phyloP scores from a whole-genome alignment of 768 basidiomycete species.

The Antrodiella citrinella region DNA sequence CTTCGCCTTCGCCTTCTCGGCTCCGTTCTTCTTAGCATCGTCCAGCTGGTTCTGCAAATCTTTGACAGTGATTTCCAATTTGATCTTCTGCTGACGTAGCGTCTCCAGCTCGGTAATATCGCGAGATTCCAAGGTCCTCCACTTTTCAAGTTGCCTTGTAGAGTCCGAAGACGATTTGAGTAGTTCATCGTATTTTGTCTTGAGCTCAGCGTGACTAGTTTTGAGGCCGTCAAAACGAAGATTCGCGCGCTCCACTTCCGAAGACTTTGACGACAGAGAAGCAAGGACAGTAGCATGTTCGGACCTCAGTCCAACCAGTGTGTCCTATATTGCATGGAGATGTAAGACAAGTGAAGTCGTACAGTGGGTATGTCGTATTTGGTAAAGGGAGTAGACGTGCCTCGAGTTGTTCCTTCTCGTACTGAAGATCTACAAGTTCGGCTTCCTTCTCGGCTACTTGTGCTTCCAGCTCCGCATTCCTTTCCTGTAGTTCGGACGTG shows the following conservation, averaged over 20 bases:
- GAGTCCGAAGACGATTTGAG: conserved; percentile 48
- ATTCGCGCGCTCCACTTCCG: conserved; percentile 48
- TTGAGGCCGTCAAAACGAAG: conserved; percentile 53
- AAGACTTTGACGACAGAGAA: conserved; percentile 34
- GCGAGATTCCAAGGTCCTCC: conserved; percentile 59
- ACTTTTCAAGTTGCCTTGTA: conserved; percentile 57
- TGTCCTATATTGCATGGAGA: conserved; percentile 22
- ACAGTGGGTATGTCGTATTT: background rate
- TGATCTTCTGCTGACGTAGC: conserved; percentile 43
- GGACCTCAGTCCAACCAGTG: conserved; percentile 37
- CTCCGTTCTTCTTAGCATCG: conserved; percentile 18
- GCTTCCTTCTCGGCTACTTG: conserved; percentile 33
- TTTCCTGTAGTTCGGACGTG: conserved; percentile 23
- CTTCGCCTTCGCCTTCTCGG: background rate
- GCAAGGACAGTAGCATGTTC: conserved; percentile 43
- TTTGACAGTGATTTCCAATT: conserved; percentile 47
- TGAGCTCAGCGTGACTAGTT: conserved; percentile 43
- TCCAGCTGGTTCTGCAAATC: conserved; percentile 32
- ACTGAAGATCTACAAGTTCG: conserved; percentile 29
- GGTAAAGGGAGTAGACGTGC: conserved; percentile 13
- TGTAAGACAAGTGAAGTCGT: background rate
- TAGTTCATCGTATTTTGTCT: conserved; percentile 48
- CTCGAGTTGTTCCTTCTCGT: conserved; percentile 36
- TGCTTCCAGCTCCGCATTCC: conserved; percentile 24
- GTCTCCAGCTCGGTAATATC: conserved; percentile 52